phyloP scores from a whole-genome alignment of 106 monocot genomes.

The Allium sativum region DNA sequence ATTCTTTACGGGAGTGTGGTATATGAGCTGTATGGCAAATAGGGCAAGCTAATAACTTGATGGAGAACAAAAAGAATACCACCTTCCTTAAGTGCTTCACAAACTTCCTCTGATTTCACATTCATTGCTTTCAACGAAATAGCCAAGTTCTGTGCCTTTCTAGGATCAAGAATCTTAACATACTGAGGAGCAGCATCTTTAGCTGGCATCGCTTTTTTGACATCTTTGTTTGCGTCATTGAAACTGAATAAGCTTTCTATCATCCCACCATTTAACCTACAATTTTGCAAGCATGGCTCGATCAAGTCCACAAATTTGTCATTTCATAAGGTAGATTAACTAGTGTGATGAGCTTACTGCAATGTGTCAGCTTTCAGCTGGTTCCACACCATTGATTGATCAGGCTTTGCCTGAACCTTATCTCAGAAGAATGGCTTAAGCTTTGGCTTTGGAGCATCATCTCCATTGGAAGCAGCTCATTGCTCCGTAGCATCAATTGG shows the following conservation, averaged over 20 bases:
- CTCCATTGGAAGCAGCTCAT: not conserved
- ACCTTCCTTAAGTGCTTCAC: conserved; percentile 66
- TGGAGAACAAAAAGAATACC: not conserved
- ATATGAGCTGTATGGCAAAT: too few relatives aligned
- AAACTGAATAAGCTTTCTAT: conserved; percentile 55
- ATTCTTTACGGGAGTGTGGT: too few relatives aligned
- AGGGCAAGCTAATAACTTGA: too few relatives aligned
- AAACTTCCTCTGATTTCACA: conserved; percentile 45
- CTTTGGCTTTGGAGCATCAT: conserved; percentile 33
- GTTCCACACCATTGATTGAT: conserved; percentile 72
- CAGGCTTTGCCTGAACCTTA: conserved; percentile 45
- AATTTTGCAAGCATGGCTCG: not conserved
- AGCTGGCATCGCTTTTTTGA: conserved; percentile 11
- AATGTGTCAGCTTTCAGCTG: conserved; percentile 59
- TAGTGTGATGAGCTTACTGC: conserved; percentile 29
- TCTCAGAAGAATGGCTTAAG: conserved; percentile 79
- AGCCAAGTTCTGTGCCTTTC: conserved; percentile 51
- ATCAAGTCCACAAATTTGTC: too few relatives aligned
- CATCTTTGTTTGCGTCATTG: conserved; percentile 21
- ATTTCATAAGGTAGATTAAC: too few relatives aligned
- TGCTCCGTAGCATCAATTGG: conserved; percentile 11
- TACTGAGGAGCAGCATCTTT: conserved; percentile 16
- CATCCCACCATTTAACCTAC: conserved; percentile 58
- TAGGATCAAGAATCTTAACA: conserved; percentile 42
- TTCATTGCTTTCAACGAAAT: conserved; percentile 42